Base-by-base conservation (phyloP, 1,139 yeast species). In the Meyerozyma elateridarum region DNA sequence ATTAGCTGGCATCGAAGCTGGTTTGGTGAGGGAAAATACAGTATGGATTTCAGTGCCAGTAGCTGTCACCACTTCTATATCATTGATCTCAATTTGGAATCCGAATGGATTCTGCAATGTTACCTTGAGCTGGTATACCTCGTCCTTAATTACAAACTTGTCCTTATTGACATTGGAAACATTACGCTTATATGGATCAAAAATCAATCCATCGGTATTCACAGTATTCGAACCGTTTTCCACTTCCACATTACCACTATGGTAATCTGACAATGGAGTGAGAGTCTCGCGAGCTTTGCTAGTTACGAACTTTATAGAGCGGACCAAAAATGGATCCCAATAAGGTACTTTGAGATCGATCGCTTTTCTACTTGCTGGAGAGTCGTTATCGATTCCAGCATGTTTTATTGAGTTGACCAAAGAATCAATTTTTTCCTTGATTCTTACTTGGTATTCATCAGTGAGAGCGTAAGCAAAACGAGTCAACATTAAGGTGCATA, bases 51-150 rank as follows among this genome's bases (percentile, higher is more conserved):
- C 33, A 6, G 50, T 52, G 4, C 36, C 48, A 1, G 51, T 57
- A 13, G 54, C 61, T 5, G 73, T 53, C 0, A 60, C 61, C 3
- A 80, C 56, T 25, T 59, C 53, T 2, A 85, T 52, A 30, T 76
- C 76, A 20, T 64, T 62, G 4, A 91, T 60, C 28, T 77, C 81
- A 8, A 89, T 57, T 31, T 81, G 87, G 53, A 85, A 87, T 8
- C 76, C 73, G 56, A 78, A 87, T 2, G 96, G 95, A 49, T 91
- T 91, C 47, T 84, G 91, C 7, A 91, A 48, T 2, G 68, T 62
- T 1, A 85, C 61, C 13, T 64, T 55, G 19, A 82, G 57, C 40
- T 72, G 77, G 20, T 70, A 69, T 8, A 65, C 54, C 32, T 81
- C 87, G 32, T 74, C 79, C 38, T 69, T 71, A 2, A 80, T 73